These are phyloP conservation scores for Nigrospora osmanthi DNA, from an alignment of 2,329 filamentous ascomycete species.

Conservation along the genomic window DNA sequence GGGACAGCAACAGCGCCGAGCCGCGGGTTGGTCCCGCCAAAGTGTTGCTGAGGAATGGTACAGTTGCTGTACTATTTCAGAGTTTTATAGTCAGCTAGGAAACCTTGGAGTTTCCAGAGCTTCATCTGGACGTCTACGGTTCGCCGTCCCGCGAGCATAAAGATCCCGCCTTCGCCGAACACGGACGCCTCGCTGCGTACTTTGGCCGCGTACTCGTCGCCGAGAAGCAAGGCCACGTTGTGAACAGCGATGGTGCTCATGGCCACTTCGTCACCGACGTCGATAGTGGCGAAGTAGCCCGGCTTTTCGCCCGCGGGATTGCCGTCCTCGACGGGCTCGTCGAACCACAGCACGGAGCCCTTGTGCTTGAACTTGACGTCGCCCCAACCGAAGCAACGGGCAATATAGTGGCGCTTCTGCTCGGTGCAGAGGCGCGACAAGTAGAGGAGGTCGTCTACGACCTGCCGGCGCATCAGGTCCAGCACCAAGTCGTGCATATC, in stretches of 20 bases:
- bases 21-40: too few relatives aligned
- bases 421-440: conserved; percentile 21
- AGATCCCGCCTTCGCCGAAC: conserved; percentile 29
- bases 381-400: conserved; percentile 35
- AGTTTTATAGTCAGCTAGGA: conserved; percentile 24
- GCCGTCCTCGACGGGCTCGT: neutral
- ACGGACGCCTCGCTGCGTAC: conserved; percentile 25
- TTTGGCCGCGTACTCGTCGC: conserved; percentile 31
- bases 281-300: conserved; percentile 36
- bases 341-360: conserved; percentile 39
- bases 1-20: too few relatives aligned
- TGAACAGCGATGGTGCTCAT: conserved; percentile 39
- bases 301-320: conserved; percentile 11
- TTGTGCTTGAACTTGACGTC: conserved; percentile 28
- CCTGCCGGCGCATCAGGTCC: conserved; percentile 37
- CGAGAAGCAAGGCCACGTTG: conserved; percentile 43
- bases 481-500: conserved; percentile 51
- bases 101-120: conserved; percentile 54
- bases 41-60: too few relatives aligned
- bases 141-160: conserved; percentile 33
- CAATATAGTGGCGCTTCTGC: conserved; percentile 27
- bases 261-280: conserved; percentile 24
- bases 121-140: conserved; percentile 38
- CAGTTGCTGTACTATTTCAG: too few relatives aligned
- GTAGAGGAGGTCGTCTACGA: conserved; percentile 37